phyloP scores from a whole-genome alignment of 202 grass and related monocot species.

The Musa balbisiana region DNA sequence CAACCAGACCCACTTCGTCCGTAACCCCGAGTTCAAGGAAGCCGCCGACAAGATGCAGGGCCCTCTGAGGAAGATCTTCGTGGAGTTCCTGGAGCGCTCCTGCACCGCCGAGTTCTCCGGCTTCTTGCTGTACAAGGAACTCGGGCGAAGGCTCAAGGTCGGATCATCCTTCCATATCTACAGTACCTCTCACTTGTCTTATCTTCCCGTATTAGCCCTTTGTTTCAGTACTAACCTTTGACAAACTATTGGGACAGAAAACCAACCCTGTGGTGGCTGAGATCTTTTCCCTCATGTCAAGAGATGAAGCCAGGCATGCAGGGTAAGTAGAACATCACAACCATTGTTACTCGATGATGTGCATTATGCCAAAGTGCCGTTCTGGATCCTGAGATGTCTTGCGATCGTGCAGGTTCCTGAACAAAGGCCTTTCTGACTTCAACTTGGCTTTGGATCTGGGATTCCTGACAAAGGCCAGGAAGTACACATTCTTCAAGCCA shows the following conservation, averaged over 20 bases:
- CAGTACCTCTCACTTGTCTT: too few relatives aligned
- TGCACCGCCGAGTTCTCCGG: slow-evolving; percentile 83
- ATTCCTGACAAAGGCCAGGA: slow-evolving; percentile 95
- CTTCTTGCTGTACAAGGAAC: slow-evolving; percentile 94
- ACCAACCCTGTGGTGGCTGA: slow-evolving; percentile 93
- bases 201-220: too few relatives aligned
- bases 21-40: slow-evolving; percentile 81
- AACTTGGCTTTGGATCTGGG: slow-evolving; percentile 88
- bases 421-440: slow-evolving; percentile 94
- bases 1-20: slow-evolving; percentile 97
- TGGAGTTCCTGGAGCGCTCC: slow-evolving; percentile 78
- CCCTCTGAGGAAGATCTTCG: slow-evolving; percentile 73
- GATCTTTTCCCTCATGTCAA: slow-evolving; percentile 97
- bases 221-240: background rate
- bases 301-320: slow-evolving; percentile 93
- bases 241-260: slow-evolving; percentile 45
- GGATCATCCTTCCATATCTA: background rate
- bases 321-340: slow-evolving; percentile 35
- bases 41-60: slow-evolving; percentile 87
- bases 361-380: too few relatives aligned
- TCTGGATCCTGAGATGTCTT: too few relatives aligned
- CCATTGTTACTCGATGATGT: too few relatives aligned
- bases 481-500: slow-evolving; percentile 99
- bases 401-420: slow-evolving; percentile 58
- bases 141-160: slow-evolving; percentile 89